These are phyloP conservation scores for Lecanicillium sp. DNA, from an alignment of 2,329 filamentous ascomycete genomes.

Conservation along the genomic window DNA sequence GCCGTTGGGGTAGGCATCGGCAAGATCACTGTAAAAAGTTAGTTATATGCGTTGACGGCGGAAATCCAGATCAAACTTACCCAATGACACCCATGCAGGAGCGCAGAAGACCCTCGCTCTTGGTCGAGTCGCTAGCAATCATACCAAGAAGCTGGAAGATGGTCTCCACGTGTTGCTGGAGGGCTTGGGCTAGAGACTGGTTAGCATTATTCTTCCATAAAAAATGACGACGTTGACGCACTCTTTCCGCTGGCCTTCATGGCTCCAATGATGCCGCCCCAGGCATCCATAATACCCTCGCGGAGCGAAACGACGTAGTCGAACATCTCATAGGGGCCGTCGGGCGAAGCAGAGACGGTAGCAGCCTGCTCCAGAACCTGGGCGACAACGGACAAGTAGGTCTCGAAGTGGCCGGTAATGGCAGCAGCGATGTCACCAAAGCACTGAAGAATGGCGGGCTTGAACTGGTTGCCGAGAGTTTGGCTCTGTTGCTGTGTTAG, in stretches of 20 bases:
- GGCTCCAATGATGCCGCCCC: constrained; percentile 92
- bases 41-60: no score
- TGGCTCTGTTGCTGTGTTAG: constrained; percentile 53
- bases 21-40: constrained; percentile 65
- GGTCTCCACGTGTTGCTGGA: constrained; percentile 72
- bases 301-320: constrained; percentile 93
- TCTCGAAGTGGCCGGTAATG: constrained; percentile 87
- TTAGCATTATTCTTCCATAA: constrained; percentile 23
- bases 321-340: constrained; percentile 89
- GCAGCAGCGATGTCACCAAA: constrained; percentile 97
- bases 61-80: no score
- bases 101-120: constrained; percentile 85
- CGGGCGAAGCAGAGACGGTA: constrained; percentile 68
- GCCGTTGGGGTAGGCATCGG: constrained; percentile 87
- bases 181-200: constrained; percentile 50
- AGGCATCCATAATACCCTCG: constrained; percentile 98
- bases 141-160: constrained; percentile 84
- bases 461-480: constrained; percentile 89
- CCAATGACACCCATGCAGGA: constrained; percentile 97
- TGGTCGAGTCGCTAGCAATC: constrained; percentile 76
- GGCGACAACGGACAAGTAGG: constrained; percentile 85
- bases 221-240: constrained; percentile 37
- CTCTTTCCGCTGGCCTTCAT: constrained; percentile 80
- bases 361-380: constrained; percentile 92
- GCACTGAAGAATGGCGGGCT: constrained; percentile 94